These are phyloP conservation scores for Porodaedalea pini DNA, from an alignment of 1,284 basidiomycete species.

Conservation along the genomic window DNA sequence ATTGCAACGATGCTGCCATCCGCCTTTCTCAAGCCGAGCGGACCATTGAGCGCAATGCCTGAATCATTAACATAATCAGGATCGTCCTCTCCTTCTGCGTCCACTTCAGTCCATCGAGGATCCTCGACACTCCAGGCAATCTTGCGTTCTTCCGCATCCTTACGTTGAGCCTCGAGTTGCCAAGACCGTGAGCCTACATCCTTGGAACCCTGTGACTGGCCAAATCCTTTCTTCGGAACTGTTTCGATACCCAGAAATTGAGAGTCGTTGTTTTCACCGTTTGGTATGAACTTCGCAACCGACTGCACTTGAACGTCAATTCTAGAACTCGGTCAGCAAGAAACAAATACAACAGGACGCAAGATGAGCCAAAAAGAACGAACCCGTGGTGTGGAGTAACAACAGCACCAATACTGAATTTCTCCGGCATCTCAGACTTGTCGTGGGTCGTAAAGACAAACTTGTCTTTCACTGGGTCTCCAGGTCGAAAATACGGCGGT, in stretches of 20 bases:
- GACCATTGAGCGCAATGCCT: slow-evolving; percentile 35
- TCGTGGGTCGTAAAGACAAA: slow-evolving; percentile 77
- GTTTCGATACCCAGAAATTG: slow-evolving; percentile 51
- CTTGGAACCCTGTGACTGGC: slow-evolving; percentile 9
- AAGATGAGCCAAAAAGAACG: slow-evolving; percentile 22
- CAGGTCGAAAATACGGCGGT: slow-evolving; percentile 68
- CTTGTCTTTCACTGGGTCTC: slow-evolving; percentile 61
- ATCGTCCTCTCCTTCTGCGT: slow-evolving; percentile 40
- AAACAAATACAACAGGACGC: background rate
- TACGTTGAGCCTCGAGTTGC: slow-evolving; percentile 52
- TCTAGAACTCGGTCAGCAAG: slow-evolving; percentile 33
- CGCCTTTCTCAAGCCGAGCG: slow-evolving; percentile 47
- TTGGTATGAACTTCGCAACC: slow-evolving; percentile 68
- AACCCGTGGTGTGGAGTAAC: slow-evolving; percentile 71
- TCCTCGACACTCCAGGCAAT: slow-evolving; percentile 52
- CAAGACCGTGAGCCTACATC: slow-evolving; percentile 47
- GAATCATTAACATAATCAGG: slow-evolving; percentile 45
- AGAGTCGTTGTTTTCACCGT: slow-evolving; percentile 55
- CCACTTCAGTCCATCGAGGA: slow-evolving; percentile 15
- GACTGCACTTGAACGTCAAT: slow-evolving; percentile 68
- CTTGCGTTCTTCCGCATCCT: slow-evolving; percentile 42
- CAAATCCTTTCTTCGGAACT: slow-evolving; percentile 23
- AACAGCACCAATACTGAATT: slow-evolving; percentile 60
- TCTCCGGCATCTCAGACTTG: slow-evolving; percentile 64
- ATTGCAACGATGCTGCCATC: slow-evolving; percentile 42